These are phyloP conservation scores for Prunella vulgaris DNA, from an alignment of 257 asterid species.

Conservation along the genomic window DNA sequence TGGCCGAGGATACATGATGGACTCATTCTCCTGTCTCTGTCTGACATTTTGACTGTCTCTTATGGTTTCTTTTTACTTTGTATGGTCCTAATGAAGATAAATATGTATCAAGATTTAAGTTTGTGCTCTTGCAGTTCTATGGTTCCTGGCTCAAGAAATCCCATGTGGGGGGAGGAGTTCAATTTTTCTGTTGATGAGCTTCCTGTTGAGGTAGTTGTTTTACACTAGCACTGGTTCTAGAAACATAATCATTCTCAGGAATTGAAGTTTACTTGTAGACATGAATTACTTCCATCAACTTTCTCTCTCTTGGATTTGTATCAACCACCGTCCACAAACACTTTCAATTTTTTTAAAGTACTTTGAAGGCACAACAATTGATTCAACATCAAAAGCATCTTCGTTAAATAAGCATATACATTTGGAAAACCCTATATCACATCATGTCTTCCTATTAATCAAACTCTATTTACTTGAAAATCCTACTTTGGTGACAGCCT, in stretches of 20 bases:
- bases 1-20: constrained; percentile 1
- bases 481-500: background rate
- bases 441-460: background rate
- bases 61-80: constrained; percentile 10
- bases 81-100: constrained; percentile 8
- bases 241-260: background rate
- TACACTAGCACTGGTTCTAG: background rate
- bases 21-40: constrained; percentile 1
- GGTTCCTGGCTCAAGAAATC: constrained; percentile 98
- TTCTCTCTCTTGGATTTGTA: no score
- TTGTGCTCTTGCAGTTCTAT: constrained; percentile 63
- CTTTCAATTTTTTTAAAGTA: background rate
- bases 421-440: background rate
- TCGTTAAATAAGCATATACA: background rate
- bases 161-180: constrained; percentile 99
- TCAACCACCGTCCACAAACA: background rate
- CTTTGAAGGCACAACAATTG: background rate
- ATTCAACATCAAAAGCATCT: background rate
- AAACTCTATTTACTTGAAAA: background rate
- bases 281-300: no score
- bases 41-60: constrained; percentile 7
- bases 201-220: constrained; percentile 69
- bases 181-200: constrained; percentile 91
- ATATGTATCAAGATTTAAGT: constrained; percentile 12
- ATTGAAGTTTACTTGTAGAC: background rate